These are phyloP conservation scores for Rhizopogon salebrosus DNA, from an alignment of 768 basidiomycete species.

Conservation along the genomic window DNA sequence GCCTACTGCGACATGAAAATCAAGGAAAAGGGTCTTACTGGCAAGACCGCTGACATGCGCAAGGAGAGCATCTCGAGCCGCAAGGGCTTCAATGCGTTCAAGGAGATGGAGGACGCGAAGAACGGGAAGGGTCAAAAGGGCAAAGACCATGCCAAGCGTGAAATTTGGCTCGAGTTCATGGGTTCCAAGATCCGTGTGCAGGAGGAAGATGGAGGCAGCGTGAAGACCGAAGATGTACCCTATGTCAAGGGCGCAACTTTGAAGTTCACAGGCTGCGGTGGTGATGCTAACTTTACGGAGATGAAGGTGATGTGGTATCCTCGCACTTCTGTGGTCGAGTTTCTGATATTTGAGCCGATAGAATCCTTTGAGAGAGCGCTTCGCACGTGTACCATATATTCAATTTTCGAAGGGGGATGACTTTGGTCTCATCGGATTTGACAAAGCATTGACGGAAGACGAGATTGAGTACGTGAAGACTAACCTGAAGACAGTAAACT, in stretches of 20 bases:
- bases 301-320: slow-evolving; percentile 38
- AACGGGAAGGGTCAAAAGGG: slow-evolving; percentile 28
- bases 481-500: slow-evolving; percentile 58
- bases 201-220: slow-evolving; percentile 44
- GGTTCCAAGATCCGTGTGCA: slow-evolving; percentile 63
- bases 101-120: slow-evolving; percentile 46
- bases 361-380: slow-evolving; percentile 45
- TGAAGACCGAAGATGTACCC: slow-evolving; percentile 39
- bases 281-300: slow-evolving; percentile 57
- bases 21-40: slow-evolving; percentile 85
- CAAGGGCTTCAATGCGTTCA: slow-evolving; percentile 77
- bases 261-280: slow-evolving; percentile 47
- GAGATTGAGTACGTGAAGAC: slow-evolving; percentile 68
- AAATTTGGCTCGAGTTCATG: slow-evolving; percentile 71
- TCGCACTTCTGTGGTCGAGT: neutral
- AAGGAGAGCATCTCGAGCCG: slow-evolving; percentile 47
- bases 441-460: slow-evolving; percentile 66
- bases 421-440: slow-evolving; percentile 46
- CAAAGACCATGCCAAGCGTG: slow-evolving; percentile 41
- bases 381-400: slow-evolving; percentile 42
- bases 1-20: slow-evolving; percentile 95
- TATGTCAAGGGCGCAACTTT: slow-evolving; percentile 41
- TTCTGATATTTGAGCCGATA: slow-evolving; percentile 11
- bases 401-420: slow-evolving; percentile 42
- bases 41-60: slow-evolving; percentile 59